Evolutionary conservation across 2,329 filamentous ascomycete species (phyloP), one percentile per base, ranked within the genome.

Genomic region (Paramyrothecium sp.): DNA sequence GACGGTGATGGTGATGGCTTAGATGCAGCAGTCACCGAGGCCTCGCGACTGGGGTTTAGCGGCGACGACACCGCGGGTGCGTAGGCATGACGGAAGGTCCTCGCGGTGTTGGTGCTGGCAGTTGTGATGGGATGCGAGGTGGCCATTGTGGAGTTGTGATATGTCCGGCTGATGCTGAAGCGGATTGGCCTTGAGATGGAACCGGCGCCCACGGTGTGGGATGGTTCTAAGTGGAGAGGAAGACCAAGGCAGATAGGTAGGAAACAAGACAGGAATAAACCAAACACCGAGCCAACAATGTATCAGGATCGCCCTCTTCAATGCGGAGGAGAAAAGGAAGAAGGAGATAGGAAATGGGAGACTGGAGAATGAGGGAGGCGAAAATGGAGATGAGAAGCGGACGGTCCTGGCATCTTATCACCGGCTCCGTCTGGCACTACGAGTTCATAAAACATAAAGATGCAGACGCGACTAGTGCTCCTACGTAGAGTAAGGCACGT

Each of bases 41-140:
- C 17, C 30, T 23, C 30, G 56, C 20, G 23, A 50, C 16, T 17
- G n/a, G 67, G 68, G 60, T 70, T 70, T 30, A 70, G 62, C 11
- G 65, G 67, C 44, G 68, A 71, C 21, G 67, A 61, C 19, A 68
- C 56, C 8, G 54, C 51, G 19, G 68, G 68, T 33, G 60, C 55
- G 60, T 69, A 64, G 19, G 59, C 56, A 52, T 46, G 44, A 50
- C 49, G 41, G 22, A 22, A 26, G 20, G 61, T 56, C 20, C 17
- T 56, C 55, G 53, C 60, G 38, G 4, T 44, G 38, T 4, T 17
- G 13, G 38, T 17, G n/a, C 13, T 19, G 5, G 38, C 13, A 5
- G n/a, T 44, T 4, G 13, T 44, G 38, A 44, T 44, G 38, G 38
- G 5, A 7, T 16, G n/a, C 13, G 38, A 7, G 13, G 38, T 19